Evolutionary conservation across 345 rosid species (phyloP).

Genomic region (Carallia pectinifolia): DNA sequence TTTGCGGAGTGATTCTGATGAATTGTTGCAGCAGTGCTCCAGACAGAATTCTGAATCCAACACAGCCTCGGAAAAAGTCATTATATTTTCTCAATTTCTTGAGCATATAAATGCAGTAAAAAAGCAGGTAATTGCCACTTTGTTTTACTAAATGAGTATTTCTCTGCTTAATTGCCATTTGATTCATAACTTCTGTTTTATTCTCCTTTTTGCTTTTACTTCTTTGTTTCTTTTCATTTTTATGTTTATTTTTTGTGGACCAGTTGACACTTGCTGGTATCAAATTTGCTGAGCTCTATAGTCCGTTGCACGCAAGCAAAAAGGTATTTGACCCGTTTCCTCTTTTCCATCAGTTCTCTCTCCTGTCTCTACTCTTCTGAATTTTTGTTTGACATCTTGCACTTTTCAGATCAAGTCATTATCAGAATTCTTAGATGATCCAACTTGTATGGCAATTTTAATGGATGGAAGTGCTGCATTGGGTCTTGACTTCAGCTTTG

Average conservation of each 20-base stretch:
- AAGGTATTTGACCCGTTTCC: conserved; percentile 47
- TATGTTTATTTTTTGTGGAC: conserved; percentile 3
- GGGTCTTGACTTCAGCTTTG: conserved; percentile 98
- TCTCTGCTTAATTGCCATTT: not conserved
- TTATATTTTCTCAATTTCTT: conserved; percentile 92
- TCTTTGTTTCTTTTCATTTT: not conserved
- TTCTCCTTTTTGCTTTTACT: not conserved
- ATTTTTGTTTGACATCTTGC: conserved; percentile 4
- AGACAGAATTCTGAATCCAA: conserved; percentile 32
- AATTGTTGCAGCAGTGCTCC: conserved; percentile 19
- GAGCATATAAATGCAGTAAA: conserved; percentile 89
- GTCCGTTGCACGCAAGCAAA: conserved; percentile 76
- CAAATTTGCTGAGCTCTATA: conserved; percentile 71
- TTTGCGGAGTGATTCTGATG: conserved; percentile 21
- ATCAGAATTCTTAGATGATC: conserved; percentile 63
- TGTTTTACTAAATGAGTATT: not conserved
- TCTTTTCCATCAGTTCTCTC: conserved; percentile 1
- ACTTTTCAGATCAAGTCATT: conserved; percentile 64
- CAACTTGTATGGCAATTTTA: conserved; percentile 71
- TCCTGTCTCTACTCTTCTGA: not conserved
- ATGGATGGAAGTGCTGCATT: conserved; percentile 98
- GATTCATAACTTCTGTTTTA: not conserved
- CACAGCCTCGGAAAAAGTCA: conserved; percentile 57
- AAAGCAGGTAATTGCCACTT: conserved; percentile 62
- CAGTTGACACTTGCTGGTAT: conserved; percentile 79